These are phyloP conservation scores for Malus asiatica DNA, from an alignment of 306 rosid species.

Conservation along the genomic window DNA sequence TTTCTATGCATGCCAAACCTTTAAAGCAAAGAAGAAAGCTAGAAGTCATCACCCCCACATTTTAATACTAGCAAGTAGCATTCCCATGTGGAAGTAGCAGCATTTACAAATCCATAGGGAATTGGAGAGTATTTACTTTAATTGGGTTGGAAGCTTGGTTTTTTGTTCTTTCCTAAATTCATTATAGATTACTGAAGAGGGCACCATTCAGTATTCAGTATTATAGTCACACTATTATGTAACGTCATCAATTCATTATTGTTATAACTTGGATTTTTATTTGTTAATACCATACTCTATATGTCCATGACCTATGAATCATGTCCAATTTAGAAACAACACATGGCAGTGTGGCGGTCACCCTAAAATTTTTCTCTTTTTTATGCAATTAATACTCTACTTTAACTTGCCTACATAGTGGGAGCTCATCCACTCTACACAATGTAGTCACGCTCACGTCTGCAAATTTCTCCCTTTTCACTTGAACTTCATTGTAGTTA, in stretches of 20 bases:
- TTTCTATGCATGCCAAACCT: slow-evolving; percentile 1
- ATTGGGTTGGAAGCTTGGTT: slow-evolving; percentile 11
- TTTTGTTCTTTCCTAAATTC: slow-evolving; percentile 1
- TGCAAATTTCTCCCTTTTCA: neutral
- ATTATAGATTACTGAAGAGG: neutral
- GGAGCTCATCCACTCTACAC: neutral
- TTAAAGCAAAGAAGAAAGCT: neutral
- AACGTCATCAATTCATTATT: too few species aligned
- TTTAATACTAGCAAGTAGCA: slow-evolving; percentile 10
- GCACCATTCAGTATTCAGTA: neutral
- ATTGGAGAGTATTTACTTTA: slow-evolving; percentile 10
- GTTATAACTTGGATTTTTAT: neutral
- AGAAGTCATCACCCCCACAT: slow-evolving; percentile 14
- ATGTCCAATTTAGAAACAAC: too few species aligned
- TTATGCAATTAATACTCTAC: neutral
- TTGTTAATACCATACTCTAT: neutral
- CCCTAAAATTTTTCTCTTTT: too few species aligned
- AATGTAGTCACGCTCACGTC: too few species aligned
- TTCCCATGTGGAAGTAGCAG: slow-evolving; percentile 33
- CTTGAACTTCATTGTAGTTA: neutral
- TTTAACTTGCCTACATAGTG: neutral
- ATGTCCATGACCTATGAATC: too few species aligned
- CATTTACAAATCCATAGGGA: slow-evolving; percentile 23
- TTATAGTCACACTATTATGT: too few species aligned
- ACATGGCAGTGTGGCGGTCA: neutral